phyloP scores from a whole-genome alignment of 768 basidiomycete genomes.

The Tulasnella sp. region DNA sequence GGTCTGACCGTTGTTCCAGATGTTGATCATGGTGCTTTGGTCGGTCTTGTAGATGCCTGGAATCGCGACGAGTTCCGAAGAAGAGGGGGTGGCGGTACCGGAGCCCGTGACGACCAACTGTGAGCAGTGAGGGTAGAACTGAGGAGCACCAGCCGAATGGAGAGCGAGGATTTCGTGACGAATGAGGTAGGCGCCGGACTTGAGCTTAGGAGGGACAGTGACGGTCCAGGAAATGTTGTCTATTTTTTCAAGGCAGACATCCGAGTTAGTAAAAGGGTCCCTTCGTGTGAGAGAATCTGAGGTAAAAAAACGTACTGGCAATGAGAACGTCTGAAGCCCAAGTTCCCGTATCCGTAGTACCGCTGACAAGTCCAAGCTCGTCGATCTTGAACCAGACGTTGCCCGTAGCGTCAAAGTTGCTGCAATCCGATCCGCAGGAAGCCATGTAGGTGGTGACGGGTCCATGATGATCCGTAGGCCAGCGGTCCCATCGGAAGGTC shows the following conservation, averaged over 20 bases:
- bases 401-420: conserved; percentile 20
- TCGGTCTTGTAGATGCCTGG: conserved; percentile 27
- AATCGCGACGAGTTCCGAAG: conserved; percentile 24
- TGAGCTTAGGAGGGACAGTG: conserved; percentile 18
- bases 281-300: neutral
- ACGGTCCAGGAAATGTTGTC: conserved; percentile 26
- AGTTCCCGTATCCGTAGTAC: conserved; percentile 6
- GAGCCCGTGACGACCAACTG: conserved; percentile 22
- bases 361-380: conserved; percentile 17
- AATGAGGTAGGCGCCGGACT: conserved; percentile 27
- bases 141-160: conserved; percentile 25
- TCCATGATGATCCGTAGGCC: conserved; percentile 26
- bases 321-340: conserved; percentile 28
- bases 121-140: conserved; percentile 29
- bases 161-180: conserved; percentile 22
- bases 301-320: conserved; percentile 4
- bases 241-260: neutral
- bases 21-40: conserved; percentile 22
- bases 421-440: conserved; percentile 11
- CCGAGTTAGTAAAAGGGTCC: neutral
- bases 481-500: conserved; percentile 18
- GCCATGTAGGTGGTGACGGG: conserved; percentile 28
- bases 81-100: conserved; percentile 23
- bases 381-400: conserved; percentile 31
- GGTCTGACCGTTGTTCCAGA: conserved; percentile 25